Conservation (phyloP, 768 basidiomycete genomes). For the Trametes elegans region DNA sequence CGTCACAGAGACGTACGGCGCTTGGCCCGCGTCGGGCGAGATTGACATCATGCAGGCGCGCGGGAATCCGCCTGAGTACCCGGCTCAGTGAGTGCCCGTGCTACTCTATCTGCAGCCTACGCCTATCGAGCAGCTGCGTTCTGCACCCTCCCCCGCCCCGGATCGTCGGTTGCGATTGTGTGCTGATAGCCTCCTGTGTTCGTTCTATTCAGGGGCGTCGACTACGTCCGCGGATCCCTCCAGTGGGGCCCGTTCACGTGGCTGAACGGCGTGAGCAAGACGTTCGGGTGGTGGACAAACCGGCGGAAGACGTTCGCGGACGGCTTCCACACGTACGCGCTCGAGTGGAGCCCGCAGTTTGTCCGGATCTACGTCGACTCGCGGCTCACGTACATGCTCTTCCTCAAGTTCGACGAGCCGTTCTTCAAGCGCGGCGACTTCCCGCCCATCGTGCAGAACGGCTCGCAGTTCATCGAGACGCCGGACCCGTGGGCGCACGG, state of each 20-base stretch:
- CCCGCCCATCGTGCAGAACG: conserved; percentile 57
- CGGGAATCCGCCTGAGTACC: conserved; percentile 56
- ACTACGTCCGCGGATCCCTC: conserved; percentile 43
- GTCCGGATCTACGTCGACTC: conserved; percentile 86
- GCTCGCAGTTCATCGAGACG: conserved; percentile 60
- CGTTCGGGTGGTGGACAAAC: conserved; percentile 74
- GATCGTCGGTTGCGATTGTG: not conserved
- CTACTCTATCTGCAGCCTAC: not conserved
- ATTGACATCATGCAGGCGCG: conserved; percentile 63
- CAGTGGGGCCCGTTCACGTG: conserved; percentile 48
- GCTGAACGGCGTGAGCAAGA: conserved; percentile 53
- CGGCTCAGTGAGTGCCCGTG: conserved; percentile 31
- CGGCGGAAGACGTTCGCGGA: conserved; percentile 66
- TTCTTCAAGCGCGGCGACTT: conserved; percentile 82
- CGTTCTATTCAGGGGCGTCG: conserved; percentile 32
- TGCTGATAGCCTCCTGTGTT: conserved; percentile 4
- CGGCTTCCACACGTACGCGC: conserved; percentile 73
- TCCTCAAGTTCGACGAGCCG: conserved; percentile 68
- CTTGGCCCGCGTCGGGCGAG: conserved; percentile 68
- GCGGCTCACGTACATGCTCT: conserved; percentile 68
- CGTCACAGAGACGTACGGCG: conserved; percentile 59
- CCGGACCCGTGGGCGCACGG: conserved; percentile 74
- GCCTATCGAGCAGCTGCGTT: conserved; percentile 15
- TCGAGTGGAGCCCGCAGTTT: conserved; percentile 85
- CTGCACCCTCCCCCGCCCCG: conserved; percentile 16